Conservation (phyloP, 768 basidiomycete species). For the Asterophora lycoperdoides region DNA sequence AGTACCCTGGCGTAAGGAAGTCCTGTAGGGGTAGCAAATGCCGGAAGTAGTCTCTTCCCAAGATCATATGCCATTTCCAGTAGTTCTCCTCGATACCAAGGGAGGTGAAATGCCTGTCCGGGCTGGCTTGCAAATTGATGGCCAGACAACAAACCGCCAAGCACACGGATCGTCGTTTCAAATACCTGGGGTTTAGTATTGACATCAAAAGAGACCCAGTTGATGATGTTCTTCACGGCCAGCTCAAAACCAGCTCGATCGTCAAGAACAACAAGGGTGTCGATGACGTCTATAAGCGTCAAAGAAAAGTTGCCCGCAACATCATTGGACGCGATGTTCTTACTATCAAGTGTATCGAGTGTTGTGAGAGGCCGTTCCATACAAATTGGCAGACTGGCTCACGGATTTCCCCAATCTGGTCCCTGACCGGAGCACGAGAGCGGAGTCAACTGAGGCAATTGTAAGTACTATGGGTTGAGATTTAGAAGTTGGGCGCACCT, state of each 20-base stretch:
- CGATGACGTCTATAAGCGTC: slow-evolving; percentile 78
- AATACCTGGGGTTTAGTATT: slow-evolving; percentile 98
- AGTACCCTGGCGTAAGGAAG: slow-evolving; percentile 85
- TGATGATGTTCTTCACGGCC: slow-evolving; percentile 79
- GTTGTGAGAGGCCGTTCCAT: not conserved
- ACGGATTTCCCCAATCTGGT: slow-evolving; percentile 85
- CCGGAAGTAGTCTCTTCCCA: slow-evolving; percentile 80
- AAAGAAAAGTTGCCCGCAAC: slow-evolving; percentile 92
- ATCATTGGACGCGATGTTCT: slow-evolving; percentile 82
- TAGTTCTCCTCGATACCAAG: slow-evolving; percentile 83
- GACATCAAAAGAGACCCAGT: slow-evolving; percentile 86
- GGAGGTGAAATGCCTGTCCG: slow-evolving; percentile 65
- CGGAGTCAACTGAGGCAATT: slow-evolving; percentile 64
- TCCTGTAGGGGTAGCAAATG: slow-evolving; percentile 88
- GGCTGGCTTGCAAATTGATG: slow-evolving; percentile 74
- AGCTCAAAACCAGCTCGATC: slow-evolving; percentile 75
- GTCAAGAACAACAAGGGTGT: slow-evolving; percentile 84
- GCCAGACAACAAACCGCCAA: slow-evolving; percentile 86
- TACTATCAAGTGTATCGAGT: slow-evolving; percentile 33
- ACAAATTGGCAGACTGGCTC: slow-evolving; percentile 10
- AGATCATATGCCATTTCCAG: slow-evolving; percentile 82
- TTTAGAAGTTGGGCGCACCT: slow-evolving; percentile 41
- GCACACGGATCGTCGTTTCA: slow-evolving; percentile 90
- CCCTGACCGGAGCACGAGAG: slow-evolving; percentile 83
- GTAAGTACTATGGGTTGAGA: slow-evolving; percentile 1